Evolutionary conservation across 75 land plant genomes (phyloP).

Genomic region (Pinus albicaulis): DNA sequence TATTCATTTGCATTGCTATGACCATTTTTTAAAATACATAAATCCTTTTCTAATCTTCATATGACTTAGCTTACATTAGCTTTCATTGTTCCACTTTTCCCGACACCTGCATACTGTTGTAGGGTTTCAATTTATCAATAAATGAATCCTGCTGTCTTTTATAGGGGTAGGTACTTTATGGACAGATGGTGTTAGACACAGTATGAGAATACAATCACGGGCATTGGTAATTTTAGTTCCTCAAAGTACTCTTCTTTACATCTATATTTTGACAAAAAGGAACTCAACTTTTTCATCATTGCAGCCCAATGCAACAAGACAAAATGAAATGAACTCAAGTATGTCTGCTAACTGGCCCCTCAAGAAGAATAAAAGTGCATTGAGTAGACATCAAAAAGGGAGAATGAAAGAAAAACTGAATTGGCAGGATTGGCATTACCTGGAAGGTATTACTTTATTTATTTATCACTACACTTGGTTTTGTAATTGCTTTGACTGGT

Average conservation of each 20-base stretch:
- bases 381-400: background rate
- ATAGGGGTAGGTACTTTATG: background rate
- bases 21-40: too few species aligned
- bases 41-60: background rate
- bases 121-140: conserved; percentile 2
- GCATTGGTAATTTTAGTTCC: background rate
- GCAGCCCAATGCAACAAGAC: background rate
- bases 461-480: background rate
- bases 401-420: background rate
- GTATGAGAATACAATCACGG: background rate
- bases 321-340: background rate
- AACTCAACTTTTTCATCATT: background rate
- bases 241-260: background rate
- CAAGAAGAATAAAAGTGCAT: background rate
- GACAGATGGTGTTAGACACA: conserved; percentile 7
- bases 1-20: background rate
- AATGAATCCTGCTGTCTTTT: background rate
- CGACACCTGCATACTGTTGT: background rate
- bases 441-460: background rate
- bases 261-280: background rate
- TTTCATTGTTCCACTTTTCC: background rate
- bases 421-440: conserved; percentile 3
- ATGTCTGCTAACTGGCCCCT: background rate
- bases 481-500: background rate
- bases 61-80: background rate